Evolutionary conservation across 495 filamentous ascomycete genomes (phyloP).

Genomic region (Podospora comata): DNA sequence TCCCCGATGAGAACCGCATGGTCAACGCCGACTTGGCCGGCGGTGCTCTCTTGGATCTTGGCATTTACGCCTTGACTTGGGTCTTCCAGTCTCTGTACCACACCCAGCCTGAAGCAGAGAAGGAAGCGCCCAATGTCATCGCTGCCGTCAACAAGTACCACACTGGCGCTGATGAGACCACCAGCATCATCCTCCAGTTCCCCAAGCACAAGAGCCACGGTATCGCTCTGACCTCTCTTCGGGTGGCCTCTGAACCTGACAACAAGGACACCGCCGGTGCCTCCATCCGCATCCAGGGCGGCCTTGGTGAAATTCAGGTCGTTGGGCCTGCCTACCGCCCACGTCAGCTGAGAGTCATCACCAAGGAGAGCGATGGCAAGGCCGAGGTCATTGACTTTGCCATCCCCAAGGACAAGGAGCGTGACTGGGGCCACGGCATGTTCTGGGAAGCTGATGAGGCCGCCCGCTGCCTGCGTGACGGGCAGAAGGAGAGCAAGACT

Average conservation of each 20-base stretch:
- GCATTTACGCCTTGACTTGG: slow-evolving; percentile 91
- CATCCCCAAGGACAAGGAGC: slow-evolving; percentile 55
- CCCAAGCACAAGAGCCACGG: slow-evolving; percentile 63
- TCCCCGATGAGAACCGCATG: slow-evolving; percentile 67
- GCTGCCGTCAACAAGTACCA: slow-evolving; percentile 72
- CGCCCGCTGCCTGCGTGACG: slow-evolving; percentile 77
- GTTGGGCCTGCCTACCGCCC: slow-evolving; percentile 71
- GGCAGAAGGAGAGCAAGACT: slow-evolving; percentile 70
- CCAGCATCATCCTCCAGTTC: slow-evolving; percentile 76
- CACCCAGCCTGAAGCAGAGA: slow-evolving; percentile 58
- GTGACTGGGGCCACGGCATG: slow-evolving; percentile 72
- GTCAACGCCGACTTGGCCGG: slow-evolving; percentile 82
- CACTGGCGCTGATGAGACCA: slow-evolving; percentile 78
- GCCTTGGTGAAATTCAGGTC: slow-evolving; percentile 83
- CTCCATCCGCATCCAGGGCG: slow-evolving; percentile 78
- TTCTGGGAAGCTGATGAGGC: slow-evolving; percentile 95
- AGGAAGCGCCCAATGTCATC: slow-evolving; percentile 46
- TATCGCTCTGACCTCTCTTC: slow-evolving; percentile 73
- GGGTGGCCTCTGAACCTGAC: slow-evolving; percentile 65
- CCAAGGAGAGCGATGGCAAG: slow-evolving; percentile 42
- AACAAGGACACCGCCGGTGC: slow-evolving; percentile 60
- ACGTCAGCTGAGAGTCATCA: slow-evolving; percentile 57
- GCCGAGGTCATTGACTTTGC: slow-evolving; percentile 59
- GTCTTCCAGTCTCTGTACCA: slow-evolving; percentile 90
- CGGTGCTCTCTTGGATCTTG: slow-evolving; percentile 80